Percentiles rank a stretch among this genome's conserved stretches.
These are phyloP conservation scores for Larix kaempferi DNA, from an alignment of 75 land plant genomes.

Conservation along the genomic window DNA sequence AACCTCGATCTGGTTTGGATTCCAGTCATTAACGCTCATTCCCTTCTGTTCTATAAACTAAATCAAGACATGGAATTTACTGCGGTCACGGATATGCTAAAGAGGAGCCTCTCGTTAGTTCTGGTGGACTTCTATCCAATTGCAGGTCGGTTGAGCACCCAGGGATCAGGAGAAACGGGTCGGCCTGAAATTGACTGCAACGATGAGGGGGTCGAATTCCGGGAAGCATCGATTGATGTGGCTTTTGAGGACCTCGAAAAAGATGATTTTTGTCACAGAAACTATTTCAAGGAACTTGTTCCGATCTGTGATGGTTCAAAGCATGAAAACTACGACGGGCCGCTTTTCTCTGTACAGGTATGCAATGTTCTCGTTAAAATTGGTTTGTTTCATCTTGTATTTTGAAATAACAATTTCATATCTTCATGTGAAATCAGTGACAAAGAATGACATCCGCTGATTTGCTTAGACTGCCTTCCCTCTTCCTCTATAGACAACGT, in stretches of 20 bases:
- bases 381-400: no score
- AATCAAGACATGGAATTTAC: background rate
- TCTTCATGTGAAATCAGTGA: no score
- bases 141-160: slow-evolving; percentile 10
- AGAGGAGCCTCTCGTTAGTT: slow-evolving; percentile 9
- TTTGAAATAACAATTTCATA: no score
- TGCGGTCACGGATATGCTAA: background rate
- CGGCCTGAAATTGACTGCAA: slow-evolving; percentile 6
- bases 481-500: no score
- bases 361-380: no score
- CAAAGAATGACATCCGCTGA: no score
- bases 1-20: no score
- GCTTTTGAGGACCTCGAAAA: background rate
- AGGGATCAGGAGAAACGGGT: no score
- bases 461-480: no score
- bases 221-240: background rate
- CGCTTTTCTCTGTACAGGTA: background rate
- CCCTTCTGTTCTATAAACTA: no score
- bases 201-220: background rate
- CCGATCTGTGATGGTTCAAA: background rate
- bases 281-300: background rate
- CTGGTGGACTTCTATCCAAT: slow-evolving; percentile 9
- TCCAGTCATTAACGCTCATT: background rate
- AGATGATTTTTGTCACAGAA: background rate
- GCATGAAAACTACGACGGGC: background rate